A percentile compares a stretch with the other conserved stretches of the same genome.
phyloP scores from a whole-genome alignment of 2,329 filamentous ascomycete species.

The Pseudogymnoascus sp. region DNA sequence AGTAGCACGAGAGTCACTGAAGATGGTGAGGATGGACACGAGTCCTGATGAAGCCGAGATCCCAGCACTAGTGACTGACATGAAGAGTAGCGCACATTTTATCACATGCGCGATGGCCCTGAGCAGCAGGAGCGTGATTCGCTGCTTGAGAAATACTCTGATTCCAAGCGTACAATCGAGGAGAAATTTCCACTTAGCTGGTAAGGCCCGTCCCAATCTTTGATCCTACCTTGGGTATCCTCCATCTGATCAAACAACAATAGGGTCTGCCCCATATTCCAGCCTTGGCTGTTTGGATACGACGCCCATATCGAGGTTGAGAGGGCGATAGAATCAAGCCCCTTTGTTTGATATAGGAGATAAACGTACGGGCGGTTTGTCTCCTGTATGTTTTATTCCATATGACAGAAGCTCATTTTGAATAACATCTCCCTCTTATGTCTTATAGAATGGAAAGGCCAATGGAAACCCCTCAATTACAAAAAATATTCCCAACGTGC shows the following conservation, averaged over 20 bases:
- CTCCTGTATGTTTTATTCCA: background rate
- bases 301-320: slow-evolving; percentile 52
- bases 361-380: too few relatives aligned
- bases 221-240: background rate
- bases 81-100: slow-evolving; percentile 38
- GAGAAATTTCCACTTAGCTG: slow-evolving; percentile 52
- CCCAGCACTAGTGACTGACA: background rate
- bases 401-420: background rate
- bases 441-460: background rate
- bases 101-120: slow-evolving; percentile 47
- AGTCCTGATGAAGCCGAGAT: slow-evolving; percentile 17
- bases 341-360: slow-evolving; percentile 12
- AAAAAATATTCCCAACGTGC: background rate
- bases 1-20: slow-evolving; percentile 58
- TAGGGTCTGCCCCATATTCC: slow-evolving; percentile 53
- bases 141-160: slow-evolving; percentile 41
- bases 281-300: slow-evolving; percentile 60
- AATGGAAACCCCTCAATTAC: background rate
- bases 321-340: slow-evolving; percentile 23
- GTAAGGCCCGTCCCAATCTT: slow-evolving; percentile 20
- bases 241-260: background rate
- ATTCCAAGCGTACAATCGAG: slow-evolving; percentile 46
- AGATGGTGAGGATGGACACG: slow-evolving; percentile 18
- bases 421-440: background rate
- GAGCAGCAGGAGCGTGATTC: slow-evolving; percentile 52